Evolutionary conservation across 1,139 yeast genomes (phyloP).

Genomic region (Blastobotrys petasosporus): DNA sequence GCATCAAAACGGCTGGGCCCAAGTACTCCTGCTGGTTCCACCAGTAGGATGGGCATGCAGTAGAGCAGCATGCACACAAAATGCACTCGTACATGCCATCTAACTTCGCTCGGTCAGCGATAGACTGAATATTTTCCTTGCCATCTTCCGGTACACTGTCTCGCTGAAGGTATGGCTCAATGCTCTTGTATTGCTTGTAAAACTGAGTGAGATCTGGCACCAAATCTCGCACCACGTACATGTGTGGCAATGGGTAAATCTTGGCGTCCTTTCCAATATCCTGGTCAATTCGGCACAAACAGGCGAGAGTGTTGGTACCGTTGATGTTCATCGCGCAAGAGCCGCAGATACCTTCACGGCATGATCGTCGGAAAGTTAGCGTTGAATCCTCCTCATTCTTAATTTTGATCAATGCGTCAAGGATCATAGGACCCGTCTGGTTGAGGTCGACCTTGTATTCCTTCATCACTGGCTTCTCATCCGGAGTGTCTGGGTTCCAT

Average conservation of each 20-base stretch:
- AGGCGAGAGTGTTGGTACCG: slow-evolving; percentile 94
- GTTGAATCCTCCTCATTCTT: slow-evolving; percentile 96
- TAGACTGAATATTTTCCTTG: slow-evolving; percentile 84
- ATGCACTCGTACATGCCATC: slow-evolving; percentile 98
- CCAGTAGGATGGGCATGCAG: slow-evolving; percentile 99
- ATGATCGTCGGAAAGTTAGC: slow-evolving; percentile 92
- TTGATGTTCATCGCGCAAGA: slow-evolving; percentile 99
- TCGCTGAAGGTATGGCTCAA: slow-evolving; percentile 94
- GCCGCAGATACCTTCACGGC: slow-evolving; percentile 99
- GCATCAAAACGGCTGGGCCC: slow-evolving; percentile 98
- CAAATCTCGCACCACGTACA: slow-evolving; percentile 94
- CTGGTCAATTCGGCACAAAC: slow-evolving; percentile 88
- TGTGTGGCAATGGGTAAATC: slow-evolving; percentile 96
- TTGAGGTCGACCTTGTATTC: slow-evolving; percentile 79
- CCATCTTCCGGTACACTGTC: slow-evolving; percentile 79
- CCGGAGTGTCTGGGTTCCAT: slow-evolving; percentile 98
- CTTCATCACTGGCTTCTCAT: slow-evolving; percentile 82
- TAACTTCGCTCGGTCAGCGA: slow-evolving; percentile 91
- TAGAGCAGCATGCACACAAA: slow-evolving; percentile 97
- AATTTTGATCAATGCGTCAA: slow-evolving; percentile 90
- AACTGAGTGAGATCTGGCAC: slow-evolving; percentile 97
- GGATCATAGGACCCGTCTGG: slow-evolving; percentile 95
- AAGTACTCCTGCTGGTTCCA: slow-evolving; percentile 99
- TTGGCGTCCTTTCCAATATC: slow-evolving; percentile 69
- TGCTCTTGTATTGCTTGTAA: slow-evolving; percentile 97